Evolutionary conservation across 371 early-diverging fungal species (phyloP).

Genomic region (Zychaea mexicana): DNA sequence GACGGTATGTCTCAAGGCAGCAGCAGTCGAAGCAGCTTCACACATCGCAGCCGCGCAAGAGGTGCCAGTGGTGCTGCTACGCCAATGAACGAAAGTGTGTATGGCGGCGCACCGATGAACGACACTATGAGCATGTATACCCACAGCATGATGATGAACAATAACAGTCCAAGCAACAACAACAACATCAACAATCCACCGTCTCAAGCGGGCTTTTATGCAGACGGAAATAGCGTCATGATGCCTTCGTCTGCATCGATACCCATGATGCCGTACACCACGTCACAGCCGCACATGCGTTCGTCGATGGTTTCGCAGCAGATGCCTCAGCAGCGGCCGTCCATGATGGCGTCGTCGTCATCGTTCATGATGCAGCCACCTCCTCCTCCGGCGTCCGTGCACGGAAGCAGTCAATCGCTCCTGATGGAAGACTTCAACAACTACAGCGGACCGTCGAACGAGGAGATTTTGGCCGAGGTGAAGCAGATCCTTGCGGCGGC

Average conservation of each 20-base stretch:
- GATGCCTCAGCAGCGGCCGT: conserved; percentile 25
- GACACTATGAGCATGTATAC: conserved; percentile 29
- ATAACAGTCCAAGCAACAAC: conserved; percentile 4
- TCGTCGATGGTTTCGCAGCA: conserved; percentile 19
- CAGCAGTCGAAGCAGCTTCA: conserved; percentile 25
- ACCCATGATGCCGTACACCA: conserved; percentile 36
- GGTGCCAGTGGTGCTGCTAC: conserved; percentile 5
- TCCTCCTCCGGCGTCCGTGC: conserved; percentile 5
- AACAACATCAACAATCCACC: neutral
- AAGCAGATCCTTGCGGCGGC: conserved; percentile 74
- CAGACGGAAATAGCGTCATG: conserved; percentile 10
- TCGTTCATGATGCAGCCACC: conserved; percentile 13
- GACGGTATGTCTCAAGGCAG: conserved; percentile 40
- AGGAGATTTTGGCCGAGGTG: conserved; percentile 78
- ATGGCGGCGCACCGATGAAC: neutral
- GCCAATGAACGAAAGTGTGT: neutral
- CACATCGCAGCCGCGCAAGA: conserved; percentile 16
- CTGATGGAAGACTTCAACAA: conserved; percentile 35
- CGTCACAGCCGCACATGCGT: conserved; percentile 11
- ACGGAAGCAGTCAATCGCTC: conserved; percentile 32
- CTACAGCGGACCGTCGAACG: conserved; percentile 55
- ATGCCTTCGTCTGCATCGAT: conserved; percentile 31
- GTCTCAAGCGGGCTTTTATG: conserved; percentile 7
- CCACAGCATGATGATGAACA: conserved; percentile 30
- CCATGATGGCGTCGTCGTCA: conserved; percentile 21